Evolutionary conservation across 352 stramenopile genomes (phyloP).

Genomic region (Globisporangium cederbergense): DNA sequence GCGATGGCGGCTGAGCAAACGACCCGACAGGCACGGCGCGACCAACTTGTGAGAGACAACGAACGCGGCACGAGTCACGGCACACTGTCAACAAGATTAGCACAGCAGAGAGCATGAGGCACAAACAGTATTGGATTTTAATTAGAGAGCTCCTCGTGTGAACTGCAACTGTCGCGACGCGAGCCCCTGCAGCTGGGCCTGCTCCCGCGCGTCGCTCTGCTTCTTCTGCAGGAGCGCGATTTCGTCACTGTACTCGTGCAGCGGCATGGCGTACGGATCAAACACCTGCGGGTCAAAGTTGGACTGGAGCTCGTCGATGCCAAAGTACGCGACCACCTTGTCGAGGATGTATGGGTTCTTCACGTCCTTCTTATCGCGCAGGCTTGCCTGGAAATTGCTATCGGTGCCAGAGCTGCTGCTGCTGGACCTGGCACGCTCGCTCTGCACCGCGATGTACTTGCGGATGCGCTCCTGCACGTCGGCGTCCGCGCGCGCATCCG

Average conservation of each 20-base stretch:
- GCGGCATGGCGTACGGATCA: constrained; percentile 57
- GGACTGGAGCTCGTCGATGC: constrained; percentile 76
- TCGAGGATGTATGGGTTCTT: constrained; percentile 85
- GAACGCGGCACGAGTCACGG: constrained; percentile 7
- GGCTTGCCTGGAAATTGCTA: constrained; percentile 55
- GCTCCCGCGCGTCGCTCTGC: constrained; percentile 32
- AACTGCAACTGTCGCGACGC: constrained; percentile 24
- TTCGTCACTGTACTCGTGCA: constrained; percentile 70
- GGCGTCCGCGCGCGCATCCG: constrained; percentile 19
- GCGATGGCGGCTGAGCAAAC: constrained; percentile 15
- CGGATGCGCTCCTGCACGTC: constrained; percentile 63
- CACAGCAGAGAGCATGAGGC: not conserved
- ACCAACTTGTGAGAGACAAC: constrained; percentile 14
- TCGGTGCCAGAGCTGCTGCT: not conserved
- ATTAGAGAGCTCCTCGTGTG: constrained; percentile 6
- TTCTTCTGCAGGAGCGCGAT: constrained; percentile 66
- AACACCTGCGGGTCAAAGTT: constrained; percentile 69
- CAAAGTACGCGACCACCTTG: constrained; percentile 85
- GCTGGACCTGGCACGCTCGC: constrained; percentile 11
- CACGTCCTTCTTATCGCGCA: constrained; percentile 83
- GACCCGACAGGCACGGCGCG: constrained; percentile 2
- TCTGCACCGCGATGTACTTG: constrained; percentile 45
- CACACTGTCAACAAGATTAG: not conserved
- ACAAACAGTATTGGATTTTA: not conserved
- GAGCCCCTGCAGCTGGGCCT: constrained; percentile 36